Conservation (phyloP, 768 basidiomycete species). For the Kwoniella heveanensis region DNA sequence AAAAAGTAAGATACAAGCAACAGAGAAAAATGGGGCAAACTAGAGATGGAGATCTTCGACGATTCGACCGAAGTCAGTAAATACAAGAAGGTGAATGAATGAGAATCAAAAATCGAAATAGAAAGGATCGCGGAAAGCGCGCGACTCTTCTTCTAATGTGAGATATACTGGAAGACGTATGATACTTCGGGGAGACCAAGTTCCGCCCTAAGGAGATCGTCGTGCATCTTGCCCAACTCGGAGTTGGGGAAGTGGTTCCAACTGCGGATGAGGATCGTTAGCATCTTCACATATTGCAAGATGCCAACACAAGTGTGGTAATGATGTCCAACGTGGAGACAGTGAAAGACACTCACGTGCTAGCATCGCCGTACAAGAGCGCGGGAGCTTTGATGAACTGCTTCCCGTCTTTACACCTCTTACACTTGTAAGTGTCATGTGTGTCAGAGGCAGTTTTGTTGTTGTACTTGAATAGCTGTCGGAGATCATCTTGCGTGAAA, state of each 20-base stretch:
- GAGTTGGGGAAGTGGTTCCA: constrained; percentile 97
- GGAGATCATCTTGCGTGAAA: constrained; percentile 83
- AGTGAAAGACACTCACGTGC: constrained; percentile 70
- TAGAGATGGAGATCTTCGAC: no score
- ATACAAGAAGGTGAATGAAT: no score
- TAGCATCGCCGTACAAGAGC: constrained; percentile 91
- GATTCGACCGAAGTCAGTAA: no score
- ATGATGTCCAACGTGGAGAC: no score
- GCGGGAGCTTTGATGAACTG: constrained; percentile 81
- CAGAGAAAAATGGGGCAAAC: not conserved
- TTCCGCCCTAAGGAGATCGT: constrained; percentile 90
- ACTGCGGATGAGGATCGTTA: constrained; percentile 58
- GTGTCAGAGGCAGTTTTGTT: constrained; percentile 85
- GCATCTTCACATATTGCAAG: not conserved
- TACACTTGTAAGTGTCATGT: constrained; percentile 90
- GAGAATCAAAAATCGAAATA: constrained; percentile 6
- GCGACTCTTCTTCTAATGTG: constrained; percentile 28
- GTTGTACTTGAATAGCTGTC: constrained; percentile 89
- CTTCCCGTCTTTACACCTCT: constrained; percentile 73
- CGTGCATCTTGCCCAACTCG: constrained; percentile 87
- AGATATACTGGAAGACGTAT: constrained; percentile 85
- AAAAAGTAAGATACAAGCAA: not conserved
- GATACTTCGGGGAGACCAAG: constrained; percentile 80
- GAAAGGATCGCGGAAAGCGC: not conserved
- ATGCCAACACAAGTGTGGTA: no score